These are phyloP conservation scores for Senecio squalidus DNA, from an alignment of 140 eudicot genomes.

Conservation along the genomic window DNA sequence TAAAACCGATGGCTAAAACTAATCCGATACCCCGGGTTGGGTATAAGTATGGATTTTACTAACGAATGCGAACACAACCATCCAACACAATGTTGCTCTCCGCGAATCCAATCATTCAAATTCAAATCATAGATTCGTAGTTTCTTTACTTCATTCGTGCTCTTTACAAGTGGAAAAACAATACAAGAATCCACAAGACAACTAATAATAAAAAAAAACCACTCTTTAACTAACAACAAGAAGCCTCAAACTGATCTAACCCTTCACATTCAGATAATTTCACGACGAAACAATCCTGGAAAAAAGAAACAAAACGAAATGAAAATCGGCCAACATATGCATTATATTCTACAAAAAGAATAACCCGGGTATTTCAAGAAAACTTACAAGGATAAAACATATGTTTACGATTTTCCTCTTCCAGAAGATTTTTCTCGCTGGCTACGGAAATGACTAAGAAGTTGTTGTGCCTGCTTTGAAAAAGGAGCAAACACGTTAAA, in stretches of 20 bases:
- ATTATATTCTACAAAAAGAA: not conserved
- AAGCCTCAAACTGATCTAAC: constrained; percentile 19
- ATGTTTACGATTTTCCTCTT: constrained; percentile 51
- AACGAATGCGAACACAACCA: not conserved
- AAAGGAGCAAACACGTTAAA: constrained; percentile 20
- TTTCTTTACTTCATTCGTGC: constrained; percentile 5
- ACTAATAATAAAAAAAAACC: constrained; percentile 7
- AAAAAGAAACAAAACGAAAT: not conserved
- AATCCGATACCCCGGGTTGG: too few species aligned
- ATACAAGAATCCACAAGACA: constrained; percentile 15
- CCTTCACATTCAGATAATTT: constrained; percentile 20
- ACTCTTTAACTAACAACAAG: constrained; percentile 14
- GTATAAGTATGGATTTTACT: too few species aligned
- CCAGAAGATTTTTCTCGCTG: constrained; percentile 72
- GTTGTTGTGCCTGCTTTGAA: constrained; percentile 80
- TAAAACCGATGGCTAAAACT: too few species aligned
- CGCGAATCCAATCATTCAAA: constrained; percentile 13
- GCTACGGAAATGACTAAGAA: constrained; percentile 85
- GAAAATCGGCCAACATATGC: not conserved
- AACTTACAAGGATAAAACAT: constrained; percentile 17
- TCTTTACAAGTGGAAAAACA: constrained; percentile 20
- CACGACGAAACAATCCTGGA: constrained; percentile 7
- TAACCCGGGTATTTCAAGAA: not conserved
- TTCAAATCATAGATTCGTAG: constrained; percentile 22
- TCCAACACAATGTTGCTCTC: not conserved